Percentiles rank a stretch among this genome's conserved stretches.
Conservation (phyloP, 108 stramenopile species). For the Licmophora abbreviata region DNA sequence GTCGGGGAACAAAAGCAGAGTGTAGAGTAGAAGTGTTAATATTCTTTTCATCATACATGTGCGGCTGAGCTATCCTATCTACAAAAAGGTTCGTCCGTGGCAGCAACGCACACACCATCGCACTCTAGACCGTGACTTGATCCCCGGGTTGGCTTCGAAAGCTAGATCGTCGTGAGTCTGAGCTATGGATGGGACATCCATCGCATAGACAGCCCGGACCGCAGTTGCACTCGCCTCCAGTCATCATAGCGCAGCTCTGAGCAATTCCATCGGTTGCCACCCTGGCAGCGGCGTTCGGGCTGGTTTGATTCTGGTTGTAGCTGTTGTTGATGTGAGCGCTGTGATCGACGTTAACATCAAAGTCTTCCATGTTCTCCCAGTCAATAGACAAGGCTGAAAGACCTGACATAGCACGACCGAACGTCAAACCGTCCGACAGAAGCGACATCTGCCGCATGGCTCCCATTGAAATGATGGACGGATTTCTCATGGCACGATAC, state of each 20-base stretch:
- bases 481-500: conserved; percentile 12
- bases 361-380: conserved; percentile 90
- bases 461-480: conserved; percentile 40
- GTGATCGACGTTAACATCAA: conserved; percentile 86
- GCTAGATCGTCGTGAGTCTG: too few species aligned
- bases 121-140: too few species aligned
- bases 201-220: not conserved
- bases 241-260: not conserved
- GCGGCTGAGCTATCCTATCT: too few species aligned
- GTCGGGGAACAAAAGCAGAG: too few species aligned
- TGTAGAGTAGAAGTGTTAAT: too few species aligned
- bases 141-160: too few species aligned
- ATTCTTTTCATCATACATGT: too few species aligned
- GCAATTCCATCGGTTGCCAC: not conserved
- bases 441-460: conserved; percentile 34
- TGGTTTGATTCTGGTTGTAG: conserved; percentile 31
- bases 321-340: conserved; percentile 78
- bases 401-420: conserved; percentile 86
- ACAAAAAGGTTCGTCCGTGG: too few species aligned
- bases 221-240: not conserved
- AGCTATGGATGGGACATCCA: too few species aligned
- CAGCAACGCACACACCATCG: too few species aligned
- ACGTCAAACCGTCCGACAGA: conserved; percentile 49
- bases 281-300: not conserved
- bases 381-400: conserved; percentile 80